Base-by-base conservation (phyloP, 2,329 filamentous ascomycete species). In the Orbilia quercus region DNA sequence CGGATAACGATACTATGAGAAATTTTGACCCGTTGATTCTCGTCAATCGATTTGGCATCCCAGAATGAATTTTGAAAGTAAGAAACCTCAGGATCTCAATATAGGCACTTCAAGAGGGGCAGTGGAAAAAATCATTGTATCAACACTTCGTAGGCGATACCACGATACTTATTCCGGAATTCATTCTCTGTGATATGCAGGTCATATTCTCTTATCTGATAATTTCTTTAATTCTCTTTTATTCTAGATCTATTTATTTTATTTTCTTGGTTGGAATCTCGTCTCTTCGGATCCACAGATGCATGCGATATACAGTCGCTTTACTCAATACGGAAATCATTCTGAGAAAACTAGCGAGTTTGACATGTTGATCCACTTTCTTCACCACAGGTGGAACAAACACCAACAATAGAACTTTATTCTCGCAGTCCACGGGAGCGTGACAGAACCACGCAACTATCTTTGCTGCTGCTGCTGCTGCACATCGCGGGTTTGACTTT, bases 291-390 rank as follows among this genome's bases (percentile, higher is more conserved):
- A 18, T 44, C 59, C 48, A 53, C 38, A 63, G 22, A 11, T 53
- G 58, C 58, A 53, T 31, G 12, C 36, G 20, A 38, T 20, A 5
- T 25, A 20, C 20, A 28, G 51, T 47, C 18, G 42, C 22, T 20
- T 38, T 65, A 14, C 60, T 31, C 2, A 34, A 65, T 48, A 18
- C 7, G 44, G 60, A 57, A 65, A 48, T 50, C 1, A 22, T 38
- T 40, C 16, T 5, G 60, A 65, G 60, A 55, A 55, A 55, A 55
- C 44, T 40, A 2, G 36, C 36, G 11, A 55, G 20, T 42, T 55
- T 57, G 42, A 48, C 50, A 48, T 31, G 28, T 9, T n/a, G 48
- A 31, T 54, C 60, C 38, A 28, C 60, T 22, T 53, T 2, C 2
- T 20, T 53, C 44, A 20, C 42, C 38, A 12, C 22, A 7, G 7